Conservation (phyloP, 2,329 filamentous ascomycete species). For the Trichophyton mentagrophytes region DNA sequence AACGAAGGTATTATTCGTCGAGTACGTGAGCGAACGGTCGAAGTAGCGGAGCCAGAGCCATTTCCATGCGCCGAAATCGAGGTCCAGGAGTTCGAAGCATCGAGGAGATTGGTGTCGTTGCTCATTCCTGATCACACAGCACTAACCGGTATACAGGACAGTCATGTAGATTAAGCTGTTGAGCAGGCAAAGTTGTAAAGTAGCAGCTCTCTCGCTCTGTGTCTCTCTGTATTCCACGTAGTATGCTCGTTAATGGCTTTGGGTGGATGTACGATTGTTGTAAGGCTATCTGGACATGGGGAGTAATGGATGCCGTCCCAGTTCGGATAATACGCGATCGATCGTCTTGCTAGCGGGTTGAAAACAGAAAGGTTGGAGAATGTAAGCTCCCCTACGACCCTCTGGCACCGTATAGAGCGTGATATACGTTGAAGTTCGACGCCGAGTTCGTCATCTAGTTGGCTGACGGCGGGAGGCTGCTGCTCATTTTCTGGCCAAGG, state of each 20-base stretch:
- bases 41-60: slow-evolving; percentile 21
- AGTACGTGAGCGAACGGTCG: slow-evolving; percentile 33
- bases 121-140: slow-evolving; percentile 26
- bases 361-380: no score
- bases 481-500: background rate
- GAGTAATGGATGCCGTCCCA: background rate
- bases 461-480: background rate
- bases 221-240: background rate
- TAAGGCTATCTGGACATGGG: background rate
- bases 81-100: slow-evolving; percentile 25
- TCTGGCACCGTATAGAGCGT: background rate
- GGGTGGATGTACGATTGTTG: background rate
- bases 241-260: background rate
- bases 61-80: slow-evolving; percentile 19
- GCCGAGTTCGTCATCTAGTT: slow-evolving; percentile 1
- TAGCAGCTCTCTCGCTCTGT: background rate
- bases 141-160: background rate
- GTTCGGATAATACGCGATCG: background rate
- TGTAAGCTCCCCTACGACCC: background rate
- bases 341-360: background rate
- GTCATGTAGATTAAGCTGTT: background rate
- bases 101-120: slow-evolving; percentile 27
- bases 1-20: slow-evolving; percentile 30
- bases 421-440: background rate
- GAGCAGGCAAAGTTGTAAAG: background rate